Evolutionary conservation across 1,284 basidiomycete genomes (phyloP).

Genomic region (Marasmius sp.): DNA sequence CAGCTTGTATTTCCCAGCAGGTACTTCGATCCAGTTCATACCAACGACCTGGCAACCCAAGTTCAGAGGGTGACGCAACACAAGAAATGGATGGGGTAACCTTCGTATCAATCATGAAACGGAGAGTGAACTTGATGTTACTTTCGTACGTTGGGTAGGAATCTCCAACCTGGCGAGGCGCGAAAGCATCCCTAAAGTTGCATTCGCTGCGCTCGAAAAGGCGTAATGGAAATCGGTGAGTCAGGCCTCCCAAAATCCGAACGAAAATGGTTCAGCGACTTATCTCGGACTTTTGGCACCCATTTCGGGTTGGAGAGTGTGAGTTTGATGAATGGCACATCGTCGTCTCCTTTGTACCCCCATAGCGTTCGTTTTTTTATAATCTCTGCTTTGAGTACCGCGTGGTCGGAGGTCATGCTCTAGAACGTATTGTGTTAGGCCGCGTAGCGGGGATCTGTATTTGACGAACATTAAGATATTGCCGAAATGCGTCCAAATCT

Average conservation of each 20-base stretch:
- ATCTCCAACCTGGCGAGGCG: slow-evolving; percentile 40
- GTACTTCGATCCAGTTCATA: slow-evolving; percentile 97
- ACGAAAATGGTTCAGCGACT: slow-evolving; percentile 39
- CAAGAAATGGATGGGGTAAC: slow-evolving; percentile 36
- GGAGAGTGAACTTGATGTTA: slow-evolving; percentile 84
- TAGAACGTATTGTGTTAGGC: slow-evolving; percentile 13
- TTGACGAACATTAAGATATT: slow-evolving; percentile 75
- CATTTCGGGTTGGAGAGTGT: slow-evolving; percentile 70
- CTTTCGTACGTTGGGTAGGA: slow-evolving; percentile 80
- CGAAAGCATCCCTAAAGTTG: slow-evolving; percentile 63
- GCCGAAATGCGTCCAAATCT: slow-evolving; percentile 66
- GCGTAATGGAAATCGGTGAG: slow-evolving; percentile 45
- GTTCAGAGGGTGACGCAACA: slow-evolving; percentile 7
- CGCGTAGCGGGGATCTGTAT: background rate
- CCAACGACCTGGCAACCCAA: slow-evolving; percentile 70
- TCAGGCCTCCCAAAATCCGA: background rate
- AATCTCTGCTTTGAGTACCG: slow-evolving; percentile 60
- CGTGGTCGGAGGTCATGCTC: slow-evolving; percentile 22
- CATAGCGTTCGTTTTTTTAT: slow-evolving; percentile 75
- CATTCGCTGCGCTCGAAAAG: slow-evolving; percentile 87
- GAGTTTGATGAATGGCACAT: slow-evolving; percentile 81
- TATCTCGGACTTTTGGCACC: slow-evolving; percentile 88
- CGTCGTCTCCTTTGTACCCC: slow-evolving; percentile 85
- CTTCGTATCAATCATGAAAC: slow-evolving; percentile 97
- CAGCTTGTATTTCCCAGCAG: slow-evolving; percentile 76